These are phyloP conservation scores for Neurospora tetraspora DNA, from an alignment of 495 filamentous ascomycete species.

Conservation along the genomic window DNA sequence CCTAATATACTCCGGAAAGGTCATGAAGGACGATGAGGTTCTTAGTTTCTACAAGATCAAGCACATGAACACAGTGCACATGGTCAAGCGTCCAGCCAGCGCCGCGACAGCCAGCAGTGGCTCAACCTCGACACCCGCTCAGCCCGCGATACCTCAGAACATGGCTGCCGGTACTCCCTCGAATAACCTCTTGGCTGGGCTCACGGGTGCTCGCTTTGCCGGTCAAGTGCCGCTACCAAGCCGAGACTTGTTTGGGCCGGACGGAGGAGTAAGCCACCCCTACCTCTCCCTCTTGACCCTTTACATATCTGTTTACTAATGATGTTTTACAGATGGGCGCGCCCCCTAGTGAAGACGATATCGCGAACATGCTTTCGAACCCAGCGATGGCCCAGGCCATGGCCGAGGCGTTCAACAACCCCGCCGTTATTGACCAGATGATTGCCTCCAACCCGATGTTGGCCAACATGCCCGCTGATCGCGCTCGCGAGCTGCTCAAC, in stretches of 20 bases:
- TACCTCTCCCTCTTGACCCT: background rate
- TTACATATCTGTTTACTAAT: constrained; percentile 16
- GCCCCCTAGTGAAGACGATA: constrained; percentile 63
- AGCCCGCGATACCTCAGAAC: constrained; percentile 67
- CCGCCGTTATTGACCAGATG: constrained; percentile 84
- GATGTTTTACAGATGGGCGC: constrained; percentile 68
- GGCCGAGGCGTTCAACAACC: constrained; percentile 92
- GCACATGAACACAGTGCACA: constrained; percentile 86
- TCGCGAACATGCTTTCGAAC: constrained; percentile 78
- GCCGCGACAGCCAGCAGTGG: constrained; percentile 40
- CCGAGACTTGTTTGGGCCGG: constrained; percentile 84
- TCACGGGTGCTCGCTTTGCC: constrained; percentile 92
- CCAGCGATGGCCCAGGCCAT: constrained; percentile 73
- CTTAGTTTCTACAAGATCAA: constrained; percentile 88
- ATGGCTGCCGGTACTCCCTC: constrained; percentile 78
- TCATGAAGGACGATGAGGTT: constrained; percentile 87
- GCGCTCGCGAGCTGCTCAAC: constrained; percentile 71
- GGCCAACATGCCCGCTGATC: constrained; percentile 56
- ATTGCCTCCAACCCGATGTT: constrained; percentile 82
- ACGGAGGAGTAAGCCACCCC: constrained; percentile 77
- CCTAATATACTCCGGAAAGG: constrained; percentile 92
- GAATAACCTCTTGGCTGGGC: constrained; percentile 76
- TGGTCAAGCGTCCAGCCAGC: constrained; percentile 91
- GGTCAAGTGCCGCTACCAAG: constrained; percentile 84
- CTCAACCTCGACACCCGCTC: constrained; percentile 39